Evolutionary conservation across 2,329 filamentous ascomycete species (phyloP), one percentile per base, ranked within the genome.

Genomic region (Lachnellula cervina): DNA sequence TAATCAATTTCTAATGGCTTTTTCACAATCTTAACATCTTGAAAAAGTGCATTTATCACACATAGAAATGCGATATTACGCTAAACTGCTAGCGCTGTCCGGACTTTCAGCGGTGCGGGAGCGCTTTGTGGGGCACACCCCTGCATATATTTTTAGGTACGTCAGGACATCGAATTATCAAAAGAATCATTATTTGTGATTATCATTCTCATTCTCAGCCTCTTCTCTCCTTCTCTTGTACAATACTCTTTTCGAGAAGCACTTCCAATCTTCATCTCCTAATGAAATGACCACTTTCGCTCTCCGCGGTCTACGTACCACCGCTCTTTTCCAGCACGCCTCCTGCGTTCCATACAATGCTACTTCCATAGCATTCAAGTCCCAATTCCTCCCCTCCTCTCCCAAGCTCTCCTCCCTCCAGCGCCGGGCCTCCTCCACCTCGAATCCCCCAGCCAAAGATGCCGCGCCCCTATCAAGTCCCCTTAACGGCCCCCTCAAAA

Each of bases 401-500:
- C 11, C 28, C 11, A 32, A 32, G 71, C 45, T 68, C 48, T 71
- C 46, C 48, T 71, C 46, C 69, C 44, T 32, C 40, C 52, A n/a
- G 35, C 54, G 49, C 40, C 49, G 56, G 54, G 48, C 70, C 60
- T 77, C 78, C 57, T 76, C 77, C 64, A 76, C 76, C 43, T 73
- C 69, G 52, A 76, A 73, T 35, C 47, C 40, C 50, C 11, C 40
- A 23, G 17, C 40, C 35, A 16, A 44, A 23, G n/a, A 44, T 16
- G 21, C 28, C 11, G 47, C 38, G 34, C 25, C 45, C 46, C 45
- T 48, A 40, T 57, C 61, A 70, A 52, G 62, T 69, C 53, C 38
- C 25, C 57, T 91, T 63, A 95, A 96, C 73, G 87, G 88, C 0
- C 89, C 90, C 0, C 67, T 74, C 9, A 82, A 83, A 47, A 94